Evolutionary conservation across 1,284 basidiomycete species (phyloP).

Genomic region (Microbotryomycetes sp.): DNA sequence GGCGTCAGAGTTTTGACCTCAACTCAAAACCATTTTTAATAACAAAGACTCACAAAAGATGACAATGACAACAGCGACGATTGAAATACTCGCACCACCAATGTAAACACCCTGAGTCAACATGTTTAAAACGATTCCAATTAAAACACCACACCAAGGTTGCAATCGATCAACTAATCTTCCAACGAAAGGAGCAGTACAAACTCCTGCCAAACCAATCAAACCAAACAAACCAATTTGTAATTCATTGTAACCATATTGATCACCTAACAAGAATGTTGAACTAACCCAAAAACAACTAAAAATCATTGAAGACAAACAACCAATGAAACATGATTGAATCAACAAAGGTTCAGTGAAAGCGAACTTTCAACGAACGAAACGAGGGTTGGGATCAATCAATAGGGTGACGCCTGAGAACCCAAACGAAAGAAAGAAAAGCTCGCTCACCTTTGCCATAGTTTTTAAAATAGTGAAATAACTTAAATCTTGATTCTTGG

Average conservation of each 20-base stretch:
- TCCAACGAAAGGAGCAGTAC: conserved; percentile 57
- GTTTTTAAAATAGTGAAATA: conserved; percentile 47
- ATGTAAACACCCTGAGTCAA: conserved; percentile 48
- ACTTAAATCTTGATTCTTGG: conserved; percentile 52
- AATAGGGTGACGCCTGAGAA: too few species aligned
- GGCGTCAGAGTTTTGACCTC: background rate
- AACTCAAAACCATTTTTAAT: background rate
- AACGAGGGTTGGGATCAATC: too few species aligned
- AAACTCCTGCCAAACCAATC: conserved; percentile 61
- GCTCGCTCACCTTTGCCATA: conserved; percentile 42
- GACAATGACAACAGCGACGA: conserved; percentile 53
- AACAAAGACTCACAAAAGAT: conserved; percentile 42
- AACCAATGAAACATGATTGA: conserved; percentile 55
- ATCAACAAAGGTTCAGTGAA: conserved; percentile 62
- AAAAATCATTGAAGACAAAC: conserved; percentile 49
- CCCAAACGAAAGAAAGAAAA: background rate
- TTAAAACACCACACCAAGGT: conserved; percentile 59
- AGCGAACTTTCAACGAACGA: conserved; percentile 54
- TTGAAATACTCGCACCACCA: conserved; percentile 55
- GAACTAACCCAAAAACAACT: conserved; percentile 62
- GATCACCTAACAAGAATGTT: conserved; percentile 61
- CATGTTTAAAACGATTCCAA: conserved; percentile 45
- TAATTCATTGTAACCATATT: conserved; percentile 54
- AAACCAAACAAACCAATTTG: conserved; percentile 65
- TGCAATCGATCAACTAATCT: conserved; percentile 56